A percentile compares a stretch with the other conserved stretches of the same genome.
Conservation (phyloP, 1,284 basidiomycete genomes). For the Marasmius fiardii region DNA sequence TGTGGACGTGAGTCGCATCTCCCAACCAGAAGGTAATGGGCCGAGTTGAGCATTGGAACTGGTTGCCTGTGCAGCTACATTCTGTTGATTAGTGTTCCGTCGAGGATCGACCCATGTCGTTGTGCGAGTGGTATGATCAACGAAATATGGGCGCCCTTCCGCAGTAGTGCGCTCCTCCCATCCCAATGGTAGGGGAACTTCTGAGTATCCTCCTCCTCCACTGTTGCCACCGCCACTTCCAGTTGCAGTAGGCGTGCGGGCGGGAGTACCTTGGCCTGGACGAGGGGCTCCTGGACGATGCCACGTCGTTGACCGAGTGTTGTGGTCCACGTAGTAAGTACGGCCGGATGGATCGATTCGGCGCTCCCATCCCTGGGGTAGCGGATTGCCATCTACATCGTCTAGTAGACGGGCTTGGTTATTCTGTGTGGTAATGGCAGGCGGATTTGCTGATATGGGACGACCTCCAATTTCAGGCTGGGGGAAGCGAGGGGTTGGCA, state of each 20-base stretch:
- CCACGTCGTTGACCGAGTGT: conserved; percentile 60
- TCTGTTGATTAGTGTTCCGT: conserved; percentile 65
- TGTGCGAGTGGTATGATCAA: conserved; percentile 93
- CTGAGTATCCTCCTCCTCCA: conserved; percentile 37
- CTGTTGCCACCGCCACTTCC: conserved; percentile 31
- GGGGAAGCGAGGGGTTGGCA: conserved; percentile 31
- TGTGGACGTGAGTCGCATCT: conserved; percentile 93
- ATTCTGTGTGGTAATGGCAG: conserved; percentile 1
- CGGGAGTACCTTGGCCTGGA: conserved; percentile 24
- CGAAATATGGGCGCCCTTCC: conserved; percentile 98
- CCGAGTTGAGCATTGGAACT: conserved; percentile 88
- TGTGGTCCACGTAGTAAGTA: conserved; percentile 92
- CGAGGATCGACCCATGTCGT: conserved; percentile 99
- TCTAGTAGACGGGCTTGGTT: conserved; percentile 42
- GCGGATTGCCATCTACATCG: conserved; percentile 56
- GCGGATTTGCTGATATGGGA: conserved; percentile 9
- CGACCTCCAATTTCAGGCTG: conserved; percentile 28
- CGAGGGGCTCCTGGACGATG: conserved; percentile 37
- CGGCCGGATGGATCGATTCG: conserved; percentile 86
- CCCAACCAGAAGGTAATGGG: conserved; percentile 94
- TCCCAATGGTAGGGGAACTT: conserved; percentile 87
- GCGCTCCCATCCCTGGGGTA: conserved; percentile 93
- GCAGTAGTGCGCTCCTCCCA: conserved; percentile 99
- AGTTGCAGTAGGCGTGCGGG: conserved; percentile 50
- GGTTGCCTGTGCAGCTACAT: conserved; percentile 46